Evolutionary conservation across 371 early-diverging fungal species (phyloP), one percentile per base, ranked within the genome.

Genomic region (Entomophthora muscae): DNA sequence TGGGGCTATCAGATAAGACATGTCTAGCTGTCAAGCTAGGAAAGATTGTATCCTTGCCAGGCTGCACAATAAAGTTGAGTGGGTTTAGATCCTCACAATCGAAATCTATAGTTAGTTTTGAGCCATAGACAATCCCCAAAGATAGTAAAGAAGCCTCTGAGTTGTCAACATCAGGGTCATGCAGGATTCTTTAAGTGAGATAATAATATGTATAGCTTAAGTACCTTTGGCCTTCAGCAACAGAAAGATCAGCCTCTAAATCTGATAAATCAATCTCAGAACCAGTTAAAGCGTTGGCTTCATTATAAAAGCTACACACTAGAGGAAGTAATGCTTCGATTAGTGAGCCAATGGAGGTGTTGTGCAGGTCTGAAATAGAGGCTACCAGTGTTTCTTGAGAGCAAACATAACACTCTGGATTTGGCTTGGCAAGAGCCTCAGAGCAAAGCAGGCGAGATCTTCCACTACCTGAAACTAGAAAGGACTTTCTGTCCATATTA

Each of bases 151-250:
- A 67, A 54, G 66, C 68, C 0, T 71, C 72, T 1, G 79, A 67
- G 63, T 90, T 91, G 54, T 95, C 95, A 26, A 92, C 91, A 53
- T 96, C 97, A 13, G 81, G 75, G 68, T 98, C 98, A 65, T 92
- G 92, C 31, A 98, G 68, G 27, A 92, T 70, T 65, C 88, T 83
- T 67, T 64, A 26, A 22, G 54, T 5, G 10, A 53, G 27, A 12
- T 12, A 42, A 5, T 21, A 53, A 1, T 10, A 27, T 23, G 60
- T 24, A n/a, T 3, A n/a, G 1, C 21, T 52, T n/a, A 54, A 63
- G 65, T 66, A 84, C 87, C 83, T 76, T 60, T 73, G 77, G 7
- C 78, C 83, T 63, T 81, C 78, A 60, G 74, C 65, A 21, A 82
- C 70, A 5, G 71, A 65, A 1, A 78, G 65, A 0, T 75, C 76